These are phyloP conservation scores for Draba incana DNA, from an alignment of 345 rosid genomes.

Conservation along the genomic window DNA sequence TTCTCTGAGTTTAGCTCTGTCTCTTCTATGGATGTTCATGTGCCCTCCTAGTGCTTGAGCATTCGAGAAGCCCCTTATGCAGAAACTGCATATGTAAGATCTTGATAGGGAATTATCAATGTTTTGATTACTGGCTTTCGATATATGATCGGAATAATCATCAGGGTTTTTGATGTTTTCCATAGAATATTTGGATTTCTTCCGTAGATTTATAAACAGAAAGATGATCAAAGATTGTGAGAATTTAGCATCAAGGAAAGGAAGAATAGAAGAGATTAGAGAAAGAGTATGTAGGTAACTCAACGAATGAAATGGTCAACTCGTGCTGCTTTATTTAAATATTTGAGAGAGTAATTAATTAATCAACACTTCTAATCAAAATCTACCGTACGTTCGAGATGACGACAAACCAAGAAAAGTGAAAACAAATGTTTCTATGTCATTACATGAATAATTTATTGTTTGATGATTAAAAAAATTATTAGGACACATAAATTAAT, in stretches of 20 bases:
- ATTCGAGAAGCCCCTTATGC: conserved; percentile 88
- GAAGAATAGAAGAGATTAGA: background rate
- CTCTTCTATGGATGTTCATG: conserved; percentile 91
- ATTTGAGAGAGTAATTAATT: background rate
- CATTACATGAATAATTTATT: conserved; percentile 28
- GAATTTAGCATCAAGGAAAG: conserved; percentile 11
- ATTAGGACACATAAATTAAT: conserved; percentile 12
- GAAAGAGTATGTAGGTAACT: no score
- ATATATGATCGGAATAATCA: conserved; percentile 19
- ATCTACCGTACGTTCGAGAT: conserved; percentile 21
- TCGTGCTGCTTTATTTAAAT: background rate
- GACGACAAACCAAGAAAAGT: conserved; percentile 25
- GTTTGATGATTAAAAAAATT: background rate
- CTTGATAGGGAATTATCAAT: conserved; percentile 39
- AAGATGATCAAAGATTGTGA: conserved; percentile 24
- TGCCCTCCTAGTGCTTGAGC: conserved; percentile 96
- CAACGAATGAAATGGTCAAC: conserved; percentile 34
- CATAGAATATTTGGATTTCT: conserved; percentile 18
- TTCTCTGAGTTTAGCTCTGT: conserved; percentile 71
- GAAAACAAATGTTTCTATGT: conserved; percentile 29
- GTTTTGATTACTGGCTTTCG: conserved; percentile 24
- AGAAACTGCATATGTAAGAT: conserved; percentile 75
- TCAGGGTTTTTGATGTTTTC: conserved; percentile 35
- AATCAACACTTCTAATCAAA: conserved; percentile 25
- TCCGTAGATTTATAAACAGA: conserved; percentile 11